Base-by-base conservation (phyloP, 768 basidiomycete genomes). In the Calocera viscosa region DNA sequence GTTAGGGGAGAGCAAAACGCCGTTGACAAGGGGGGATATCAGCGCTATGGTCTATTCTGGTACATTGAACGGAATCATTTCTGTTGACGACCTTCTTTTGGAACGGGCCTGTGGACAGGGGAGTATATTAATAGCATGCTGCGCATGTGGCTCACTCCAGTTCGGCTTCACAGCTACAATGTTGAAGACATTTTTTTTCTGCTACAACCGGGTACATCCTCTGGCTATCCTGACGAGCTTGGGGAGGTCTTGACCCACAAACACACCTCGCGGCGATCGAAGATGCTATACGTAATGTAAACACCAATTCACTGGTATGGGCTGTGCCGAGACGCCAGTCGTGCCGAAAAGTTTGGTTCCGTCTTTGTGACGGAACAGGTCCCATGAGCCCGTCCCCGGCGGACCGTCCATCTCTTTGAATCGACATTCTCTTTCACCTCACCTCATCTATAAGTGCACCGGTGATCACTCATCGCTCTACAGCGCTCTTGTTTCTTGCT, bases 51-150 rank as follows among this genome's bases (percentile, higher is more conserved):
- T 60, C 53, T 60, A 60, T 60, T 60, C 53, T 60, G 24, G 53
- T 26, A 26, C 11, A 16, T 16, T 2, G 14, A 30, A 28, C 53
- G 53, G 53, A 26, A 60, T 60, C 53, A 60, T 28, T 60, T 60
- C 53, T 32, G 53, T 60, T 60, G 53, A 60, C 53, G 24, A 2
- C 26, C 53, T 60, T 60, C 53, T 26, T 60, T 60, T 60, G 53
- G 53, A 60, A 60, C 26, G 53, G 53, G 53, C 2, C 53, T 26
- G n/a, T n/a, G n/a, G 11, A 30, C 53, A 60, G 14, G 5, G 7
- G 10, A 22, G 53, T 19, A 32, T 60, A 60, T 60, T 5, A 28
- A 60, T 60, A 60, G 53, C 5, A 38, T 19, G 43, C 19, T 17
- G 43, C 24, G 43, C 43, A 3, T 47, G 43, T 24, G 43, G 16